A percentile compares a stretch with the other conserved stretches of the same genome.
Conservation (phyloP, 1,284 basidiomycete species). For the Bondarzewia mesenterica region DNA sequence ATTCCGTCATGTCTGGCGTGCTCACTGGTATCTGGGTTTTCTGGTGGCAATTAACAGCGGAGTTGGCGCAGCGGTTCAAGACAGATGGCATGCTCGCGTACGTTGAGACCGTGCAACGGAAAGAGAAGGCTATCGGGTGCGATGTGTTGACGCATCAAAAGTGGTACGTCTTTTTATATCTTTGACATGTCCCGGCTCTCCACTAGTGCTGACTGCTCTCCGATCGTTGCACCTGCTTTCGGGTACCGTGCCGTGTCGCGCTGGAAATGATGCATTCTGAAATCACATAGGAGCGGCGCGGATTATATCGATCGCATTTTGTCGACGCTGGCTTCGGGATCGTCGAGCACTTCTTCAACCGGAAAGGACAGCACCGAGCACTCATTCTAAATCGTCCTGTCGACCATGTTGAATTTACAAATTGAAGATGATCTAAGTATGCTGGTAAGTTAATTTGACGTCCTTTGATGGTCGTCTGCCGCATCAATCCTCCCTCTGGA, state of each 20-base stretch:
- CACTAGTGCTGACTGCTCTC: too few relatives aligned
- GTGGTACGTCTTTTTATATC: constrained; percentile 42
- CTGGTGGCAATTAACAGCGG: constrained; percentile 37
- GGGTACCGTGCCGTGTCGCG: too few relatives aligned
- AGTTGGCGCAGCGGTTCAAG: constrained; percentile 71
- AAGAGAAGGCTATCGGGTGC: constrained; percentile 86
- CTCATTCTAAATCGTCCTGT: constrained; percentile 51
- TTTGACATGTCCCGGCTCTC: background rate
- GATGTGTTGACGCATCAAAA: constrained; percentile 91
- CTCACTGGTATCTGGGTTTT: too few relatives aligned
- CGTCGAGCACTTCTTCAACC: constrained; percentile 72
- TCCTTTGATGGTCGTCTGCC: too few relatives aligned
- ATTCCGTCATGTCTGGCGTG: too few relatives aligned
- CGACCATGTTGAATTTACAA: too few relatives aligned
- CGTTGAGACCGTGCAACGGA: constrained; percentile 76
- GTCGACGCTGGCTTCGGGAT: constrained; percentile 72
- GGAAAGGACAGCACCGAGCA: constrained; percentile 86
- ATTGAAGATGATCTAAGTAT: too few relatives aligned
- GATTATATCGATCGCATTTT: constrained; percentile 81
- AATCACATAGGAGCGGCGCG: constrained; percentile 73
- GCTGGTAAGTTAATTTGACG: too few relatives aligned
- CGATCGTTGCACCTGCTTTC: too few relatives aligned
- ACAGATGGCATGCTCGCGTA: constrained; percentile 85
- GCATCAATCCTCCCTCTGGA: too few relatives aligned
- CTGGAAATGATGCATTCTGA: too few relatives aligned